These are phyloP conservation scores for Phytophthora pisi DNA, from an alignment of 352 stramenopile species.

Conservation along the genomic window DNA sequence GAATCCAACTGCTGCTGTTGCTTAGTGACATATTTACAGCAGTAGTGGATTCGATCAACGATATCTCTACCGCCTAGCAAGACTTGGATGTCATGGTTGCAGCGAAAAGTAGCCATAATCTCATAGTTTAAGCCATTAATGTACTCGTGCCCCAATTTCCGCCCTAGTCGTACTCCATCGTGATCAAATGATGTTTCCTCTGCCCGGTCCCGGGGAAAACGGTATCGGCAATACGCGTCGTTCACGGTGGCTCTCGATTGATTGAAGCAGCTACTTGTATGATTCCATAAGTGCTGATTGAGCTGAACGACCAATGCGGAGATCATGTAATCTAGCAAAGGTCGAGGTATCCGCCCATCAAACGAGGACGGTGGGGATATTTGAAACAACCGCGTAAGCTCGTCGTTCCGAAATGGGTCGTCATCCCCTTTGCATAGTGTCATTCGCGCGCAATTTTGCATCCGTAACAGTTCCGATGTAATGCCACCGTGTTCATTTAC, in stretches of 20 bases:
- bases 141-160: constrained; percentile 6
- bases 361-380: neutral
- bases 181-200: neutral
- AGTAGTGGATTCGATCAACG: constrained; percentile 10
- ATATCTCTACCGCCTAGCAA: constrained; percentile 10
- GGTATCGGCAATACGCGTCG: neutral
- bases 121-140: constrained; percentile 15
- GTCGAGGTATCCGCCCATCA: neutral
- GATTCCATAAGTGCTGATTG: constrained; percentile 16
- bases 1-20: constrained; percentile 7
- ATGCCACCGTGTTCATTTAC: neutral
- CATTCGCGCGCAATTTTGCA: neutral
- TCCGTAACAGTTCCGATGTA: neutral
- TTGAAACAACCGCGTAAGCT: neutral
- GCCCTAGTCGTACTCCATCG: neutral
- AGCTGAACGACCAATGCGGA: constrained; percentile 4
- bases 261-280: constrained; percentile 14
- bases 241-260: neutral
- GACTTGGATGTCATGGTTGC: constrained; percentile 1
- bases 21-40: constrained; percentile 18
- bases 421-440: neutral
- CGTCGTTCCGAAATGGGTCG: constrained; percentile 7
- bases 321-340: constrained; percentile 14
- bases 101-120: constrained; percentile 14
- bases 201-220: constrained; percentile 1